These are phyloP conservation scores for Erythrophleum fordii DNA, from an alignment of 306 rosid genomes.

Conservation along the genomic window DNA sequence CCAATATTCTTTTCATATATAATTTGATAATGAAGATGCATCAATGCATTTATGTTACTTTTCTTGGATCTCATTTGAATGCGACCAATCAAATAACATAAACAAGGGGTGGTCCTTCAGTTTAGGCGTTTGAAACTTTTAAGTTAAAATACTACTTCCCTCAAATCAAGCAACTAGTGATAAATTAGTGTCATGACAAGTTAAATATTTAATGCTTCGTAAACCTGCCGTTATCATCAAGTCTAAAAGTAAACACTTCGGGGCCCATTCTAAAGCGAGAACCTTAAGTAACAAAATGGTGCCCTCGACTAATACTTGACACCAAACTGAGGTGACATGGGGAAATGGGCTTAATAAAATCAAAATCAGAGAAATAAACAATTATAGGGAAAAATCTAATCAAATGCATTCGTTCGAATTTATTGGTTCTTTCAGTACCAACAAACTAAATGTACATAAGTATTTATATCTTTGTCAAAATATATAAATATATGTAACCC, in stretches of 20 bases:
- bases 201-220: background rate
- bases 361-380: background rate
- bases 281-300: background rate
- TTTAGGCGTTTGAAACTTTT: background rate
- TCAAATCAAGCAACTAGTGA: background rate
- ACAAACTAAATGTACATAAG: background rate
- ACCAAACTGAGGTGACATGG: background rate
- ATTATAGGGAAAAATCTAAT: background rate
- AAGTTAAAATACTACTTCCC: background rate
- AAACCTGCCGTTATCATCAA: background rate
- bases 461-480: background rate
- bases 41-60: background rate
- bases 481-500: background rate
- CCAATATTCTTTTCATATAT: too few species aligned
- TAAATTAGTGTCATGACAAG: background rate
- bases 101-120: background rate
- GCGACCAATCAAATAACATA: background rate
- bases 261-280: background rate
- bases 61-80: background rate
- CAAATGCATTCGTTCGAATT: background rate
- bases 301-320: background rate
- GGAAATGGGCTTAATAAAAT: background rate
- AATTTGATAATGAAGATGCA: background rate
- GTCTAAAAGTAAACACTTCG: background rate
- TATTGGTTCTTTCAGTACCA: background rate